Evolutionary conservation across 768 basidiomycete species (phyloP), one percentile per base, ranked within the genome.

Genomic region (Boletus vermiculosoides): DNA sequence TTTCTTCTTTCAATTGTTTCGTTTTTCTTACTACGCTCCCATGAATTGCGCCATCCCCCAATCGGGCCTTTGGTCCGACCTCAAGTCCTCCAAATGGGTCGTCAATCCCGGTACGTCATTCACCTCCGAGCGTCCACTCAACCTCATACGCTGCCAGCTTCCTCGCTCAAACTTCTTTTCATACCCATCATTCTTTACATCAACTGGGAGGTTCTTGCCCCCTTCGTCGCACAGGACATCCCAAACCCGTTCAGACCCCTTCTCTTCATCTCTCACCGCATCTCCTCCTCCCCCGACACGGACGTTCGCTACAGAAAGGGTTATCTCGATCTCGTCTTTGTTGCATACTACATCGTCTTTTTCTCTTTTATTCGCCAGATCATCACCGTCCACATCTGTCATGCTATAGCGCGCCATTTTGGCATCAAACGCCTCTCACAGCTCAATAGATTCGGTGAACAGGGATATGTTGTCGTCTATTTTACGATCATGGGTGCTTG

Each of bases 321-420:
- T 16, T 88, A 79, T 62, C 73, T 82, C 57, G 96, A 98, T 67
- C 59, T 94, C 10, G 66, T 80, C 16, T 99, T 99, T 74, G 63
- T 98, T 45, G 79, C 80, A 3, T 95, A 92, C 73, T 78, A 95
- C 67, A 78, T 98, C 71, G 76, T 98, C 49, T 85, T 96, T 64
- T 98, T 88, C 76, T 95, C 93, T 2, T 90, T 94, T 69, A 62
- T 94, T 42, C 86, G 96, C 31, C 94, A 98, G 73, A 66, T 78
- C 44, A 68, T 93, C 69, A 83, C 87, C 18, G 61, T 89, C 65
- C 82, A 81, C 54, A 36, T 92, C 12, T 83, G 85, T 44, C 75
- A 77, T 23, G 90, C 89, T 2, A 61, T 94, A 37, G 94, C 88
- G 0, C 80, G 76, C 34, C 77, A 79, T 56, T 85, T 88, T 54